Evolutionary conservation across 129 eudicot genomes (phyloP).

Genomic region (Calendula officinalis): DNA sequence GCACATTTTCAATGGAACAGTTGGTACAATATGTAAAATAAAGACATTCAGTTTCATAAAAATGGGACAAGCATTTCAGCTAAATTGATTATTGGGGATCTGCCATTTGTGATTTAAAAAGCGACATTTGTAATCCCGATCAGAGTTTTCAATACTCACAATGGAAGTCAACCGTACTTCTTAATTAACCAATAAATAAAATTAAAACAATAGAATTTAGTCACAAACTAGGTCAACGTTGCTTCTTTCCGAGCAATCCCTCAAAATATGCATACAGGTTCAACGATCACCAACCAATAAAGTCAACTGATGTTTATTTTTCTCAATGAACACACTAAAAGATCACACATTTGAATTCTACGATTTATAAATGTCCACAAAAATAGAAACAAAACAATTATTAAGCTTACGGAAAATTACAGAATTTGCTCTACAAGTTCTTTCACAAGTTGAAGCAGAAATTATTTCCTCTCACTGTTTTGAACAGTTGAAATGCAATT

Average conservation of each 20-base stretch:
- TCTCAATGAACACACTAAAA: conserved; percentile 7
- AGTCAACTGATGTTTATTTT: conserved; percentile 8
- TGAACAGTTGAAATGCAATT: not conserved
- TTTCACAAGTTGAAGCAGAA: not conserved
- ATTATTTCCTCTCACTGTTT: not conserved
- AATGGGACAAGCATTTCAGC: not conserved
- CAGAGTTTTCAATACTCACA: not conserved
- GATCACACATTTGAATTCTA: conserved; percentile 13
- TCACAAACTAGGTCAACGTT: conserved; percentile 24
- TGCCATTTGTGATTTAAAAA: not conserved
- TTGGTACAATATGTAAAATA: too few species aligned
- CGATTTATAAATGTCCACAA: conserved; percentile 6
- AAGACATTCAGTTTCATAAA: too few species aligned
- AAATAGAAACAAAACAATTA: not conserved
- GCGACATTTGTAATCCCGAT: not conserved
- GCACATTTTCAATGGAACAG: not conserved
- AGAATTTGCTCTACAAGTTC: not conserved
- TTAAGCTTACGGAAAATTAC: not conserved
- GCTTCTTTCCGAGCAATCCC: conserved; percentile 9
- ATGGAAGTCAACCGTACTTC: conserved; percentile 18
- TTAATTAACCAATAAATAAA: not conserved
- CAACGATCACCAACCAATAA: conserved; percentile 5
- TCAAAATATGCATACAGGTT: conserved; percentile 9
- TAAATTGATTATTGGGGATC: conserved; percentile 12
- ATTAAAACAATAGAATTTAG: not conserved